Base-by-base conservation (phyloP, 2,329 filamentous ascomycete species). In the Ascochyta viciae-villosae region DNA sequence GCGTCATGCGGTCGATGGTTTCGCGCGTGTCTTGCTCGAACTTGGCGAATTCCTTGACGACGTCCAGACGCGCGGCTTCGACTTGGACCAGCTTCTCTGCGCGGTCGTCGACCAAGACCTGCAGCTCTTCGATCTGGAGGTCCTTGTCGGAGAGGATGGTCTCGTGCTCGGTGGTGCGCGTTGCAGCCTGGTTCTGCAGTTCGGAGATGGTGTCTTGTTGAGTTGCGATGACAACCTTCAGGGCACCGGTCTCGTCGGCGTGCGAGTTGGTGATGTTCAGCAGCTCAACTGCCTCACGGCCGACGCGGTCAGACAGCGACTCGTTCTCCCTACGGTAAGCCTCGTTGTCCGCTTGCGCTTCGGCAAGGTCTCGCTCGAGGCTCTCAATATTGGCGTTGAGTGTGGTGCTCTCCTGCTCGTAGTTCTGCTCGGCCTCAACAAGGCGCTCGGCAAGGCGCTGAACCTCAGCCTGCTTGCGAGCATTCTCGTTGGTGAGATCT, bases 401-500 rank as follows among this genome's bases (percentile, higher is more conserved):
- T 60, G 53, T 31, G 47, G 51, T 67, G 2, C 63, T 65, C n/a
- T 72, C 65, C 33, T 67, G 69, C 6, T 65, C 46, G 38, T 78
- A 68, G 2, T 46, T 29, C 5, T 53, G 52, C 64, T 69, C 56
- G 54, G 65, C 66, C 65, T 66, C 56, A 52, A 55, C 63, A 15
- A 65, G 63, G 23, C 69, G 61, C 41, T 67, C 68, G 6, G 50
- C 59, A 37, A 80, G 70, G n/a, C 62, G 54, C 15, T 70, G 68
- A 50, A 80, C 77, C 41, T 77, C 73, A 42, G 66, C 64, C 41
- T 78, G 73, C 34, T 75, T 71, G 10, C 72, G 72, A 12, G 70
- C 67, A 19, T 78, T 67, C 10, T 77, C 68, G 47, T 78, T 76
- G 52, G 74, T 74, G 60, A 79, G 75, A 24, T 74, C 73, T 4